phyloP scores from a whole-genome alignment of 495 filamentous ascomycete genomes.

The Hypoxylon rickii region DNA sequence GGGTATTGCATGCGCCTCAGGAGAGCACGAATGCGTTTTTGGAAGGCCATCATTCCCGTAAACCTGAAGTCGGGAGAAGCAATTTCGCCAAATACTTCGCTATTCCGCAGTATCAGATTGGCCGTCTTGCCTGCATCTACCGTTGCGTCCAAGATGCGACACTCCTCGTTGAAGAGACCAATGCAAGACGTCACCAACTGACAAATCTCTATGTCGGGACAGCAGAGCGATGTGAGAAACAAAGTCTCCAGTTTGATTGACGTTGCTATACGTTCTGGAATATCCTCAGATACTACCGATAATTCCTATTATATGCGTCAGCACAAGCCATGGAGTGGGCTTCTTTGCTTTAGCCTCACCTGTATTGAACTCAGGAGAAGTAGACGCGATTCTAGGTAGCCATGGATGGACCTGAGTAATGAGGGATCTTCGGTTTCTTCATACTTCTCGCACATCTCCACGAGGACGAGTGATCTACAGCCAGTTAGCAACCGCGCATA shows the following conservation, averaged over 20 bases:
- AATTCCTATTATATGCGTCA: conserved; percentile 46
- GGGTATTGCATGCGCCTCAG: conserved; percentile 63
- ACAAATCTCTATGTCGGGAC: conserved; percentile 64
- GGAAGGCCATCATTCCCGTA: conserved; percentile 68
- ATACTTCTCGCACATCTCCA: conserved; percentile 54
- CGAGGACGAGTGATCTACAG: conserved; percentile 53
- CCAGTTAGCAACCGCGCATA: conserved; percentile 23
- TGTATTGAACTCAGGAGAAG: conserved; percentile 52
- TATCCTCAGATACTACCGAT: conserved; percentile 51
- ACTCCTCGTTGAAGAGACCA: conserved; percentile 65
- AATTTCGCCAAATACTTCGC: conserved; percentile 63
- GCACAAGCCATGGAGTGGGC: conserved; percentile 2
- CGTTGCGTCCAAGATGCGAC: conserved; percentile 56
- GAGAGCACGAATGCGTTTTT: conserved; percentile 61
- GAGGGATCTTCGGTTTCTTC: conserved; percentile 46
- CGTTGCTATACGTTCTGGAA: conserved; percentile 53
- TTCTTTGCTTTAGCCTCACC: conserved; percentile 33
- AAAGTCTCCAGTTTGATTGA: conserved; percentile 60
- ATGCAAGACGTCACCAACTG: conserved; percentile 65
- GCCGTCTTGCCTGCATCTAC: conserved; percentile 52
- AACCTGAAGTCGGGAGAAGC: conserved; percentile 65
- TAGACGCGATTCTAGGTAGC: conserved; percentile 56
- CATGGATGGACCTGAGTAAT: conserved; percentile 52
- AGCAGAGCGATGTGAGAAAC: conserved; percentile 65
- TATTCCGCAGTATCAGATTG: conserved; percentile 60